These are phyloP conservation scores for Ophiostoma montium DNA, from an alignment of 2,329 filamentous ascomycete genomes.

Conservation along the genomic window DNA sequence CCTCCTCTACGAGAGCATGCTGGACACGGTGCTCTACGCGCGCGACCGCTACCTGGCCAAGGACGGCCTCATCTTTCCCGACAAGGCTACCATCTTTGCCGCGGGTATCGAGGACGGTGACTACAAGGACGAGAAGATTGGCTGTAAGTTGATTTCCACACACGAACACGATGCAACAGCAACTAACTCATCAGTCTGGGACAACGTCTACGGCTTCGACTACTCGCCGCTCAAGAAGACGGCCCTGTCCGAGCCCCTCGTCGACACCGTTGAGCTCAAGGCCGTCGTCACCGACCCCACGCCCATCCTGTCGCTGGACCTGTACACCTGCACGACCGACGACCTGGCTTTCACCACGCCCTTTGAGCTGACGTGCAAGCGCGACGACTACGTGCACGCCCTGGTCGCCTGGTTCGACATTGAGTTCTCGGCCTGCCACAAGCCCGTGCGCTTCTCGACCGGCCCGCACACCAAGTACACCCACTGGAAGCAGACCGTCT, in stretches of 20 bases:
- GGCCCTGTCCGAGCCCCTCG: constrained; percentile 86
- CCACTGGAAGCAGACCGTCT: constrained; percentile 99
- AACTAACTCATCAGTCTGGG: constrained; percentile 61
- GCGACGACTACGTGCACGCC: constrained; percentile 91
- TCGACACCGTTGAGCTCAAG: constrained; percentile 96
- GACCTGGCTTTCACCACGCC: constrained; percentile 75
- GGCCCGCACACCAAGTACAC: constrained; percentile 98
- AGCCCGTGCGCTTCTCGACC: constrained; percentile 91
- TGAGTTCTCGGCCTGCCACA: constrained; percentile 96
- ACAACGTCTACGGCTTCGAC: constrained; percentile 97
- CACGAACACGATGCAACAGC: background rate
- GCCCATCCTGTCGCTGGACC: constrained; percentile 72
- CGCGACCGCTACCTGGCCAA: constrained; percentile 80
- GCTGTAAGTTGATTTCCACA: constrained; percentile 50
- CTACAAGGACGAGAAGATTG: constrained; percentile 99
- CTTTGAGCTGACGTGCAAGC: constrained; percentile 62
- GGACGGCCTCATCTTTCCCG: constrained; percentile 90
- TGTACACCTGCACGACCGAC: constrained; percentile 73
- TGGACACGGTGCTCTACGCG: constrained; percentile 95
- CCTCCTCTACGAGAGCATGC: constrained; percentile 95
- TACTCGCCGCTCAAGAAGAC: constrained; percentile 89
- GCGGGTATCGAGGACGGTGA: constrained; percentile 97
- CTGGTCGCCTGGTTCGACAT: constrained; percentile 99
- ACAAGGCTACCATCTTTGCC: constrained; percentile 96
- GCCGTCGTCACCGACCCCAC: constrained; percentile 88